Evolutionary conservation across 768 basidiomycete genomes (phyloP).

Genomic region (Boletellus emodensis): DNA sequence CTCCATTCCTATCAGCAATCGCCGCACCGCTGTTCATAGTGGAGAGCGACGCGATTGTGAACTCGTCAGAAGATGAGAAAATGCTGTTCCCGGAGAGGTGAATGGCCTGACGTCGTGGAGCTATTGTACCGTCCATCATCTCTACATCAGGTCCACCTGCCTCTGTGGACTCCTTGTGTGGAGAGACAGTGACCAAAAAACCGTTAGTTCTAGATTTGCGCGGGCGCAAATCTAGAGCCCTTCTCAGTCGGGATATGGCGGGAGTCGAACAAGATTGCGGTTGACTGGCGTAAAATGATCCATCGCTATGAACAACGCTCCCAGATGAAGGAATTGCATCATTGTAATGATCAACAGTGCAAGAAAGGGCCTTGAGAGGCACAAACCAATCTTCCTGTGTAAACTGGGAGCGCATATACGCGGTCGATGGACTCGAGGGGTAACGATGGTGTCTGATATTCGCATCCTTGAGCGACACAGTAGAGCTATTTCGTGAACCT

Average conservation of each 20-base stretch:
- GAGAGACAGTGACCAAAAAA: neutral
- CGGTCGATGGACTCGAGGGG: constrained; percentile 19
- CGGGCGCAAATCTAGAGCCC: neutral
- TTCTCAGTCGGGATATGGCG: constrained; percentile 2
- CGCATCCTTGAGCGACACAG: constrained; percentile 16
- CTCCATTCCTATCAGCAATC: neutral
- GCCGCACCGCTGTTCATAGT: neutral
- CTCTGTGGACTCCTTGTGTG: neutral
- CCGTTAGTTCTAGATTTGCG: neutral
- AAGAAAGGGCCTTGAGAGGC: constrained; percentile 9
- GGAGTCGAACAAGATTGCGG: constrained; percentile 30
- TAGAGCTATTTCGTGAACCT: constrained; percentile 16
- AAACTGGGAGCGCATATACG: constrained; percentile 27
- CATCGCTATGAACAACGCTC: constrained; percentile 2
- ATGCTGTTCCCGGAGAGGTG: constrained; percentile 27
- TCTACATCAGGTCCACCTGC: constrained; percentile 9
- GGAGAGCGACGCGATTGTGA: constrained; percentile 16
- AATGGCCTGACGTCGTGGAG: constrained; percentile 8
- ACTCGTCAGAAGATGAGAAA: constrained; percentile 28
- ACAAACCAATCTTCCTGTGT: constrained; percentile 11
- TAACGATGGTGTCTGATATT: constrained; percentile 15
- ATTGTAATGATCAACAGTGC: neutral
- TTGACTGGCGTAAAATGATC: constrained; percentile 17
- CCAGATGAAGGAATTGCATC: neutral
- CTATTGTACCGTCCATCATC: constrained; percentile 17